Conservation (phyloP, 148 eudicot genomes). For the Oxyria digyna region DNA sequence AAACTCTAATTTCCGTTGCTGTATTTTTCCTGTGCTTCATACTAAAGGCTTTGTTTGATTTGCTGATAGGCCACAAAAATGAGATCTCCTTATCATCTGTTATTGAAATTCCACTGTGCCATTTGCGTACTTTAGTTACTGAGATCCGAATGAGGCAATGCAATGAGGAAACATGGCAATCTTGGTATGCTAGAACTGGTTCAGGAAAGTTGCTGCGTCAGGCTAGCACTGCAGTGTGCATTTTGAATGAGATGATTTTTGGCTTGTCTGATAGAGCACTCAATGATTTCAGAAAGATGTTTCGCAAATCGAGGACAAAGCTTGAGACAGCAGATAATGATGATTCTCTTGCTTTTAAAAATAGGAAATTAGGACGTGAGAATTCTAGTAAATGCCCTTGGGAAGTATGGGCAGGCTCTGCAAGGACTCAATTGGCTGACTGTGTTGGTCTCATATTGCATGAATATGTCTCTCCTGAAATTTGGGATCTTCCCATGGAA, state of each 20-base stretch:
- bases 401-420: conserved; percentile 21
- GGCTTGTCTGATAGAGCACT: conserved; percentile 66
- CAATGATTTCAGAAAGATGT: conserved; percentile 30
- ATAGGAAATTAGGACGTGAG: not conserved
- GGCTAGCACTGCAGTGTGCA: conserved; percentile 76
- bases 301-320: conserved; percentile 21
- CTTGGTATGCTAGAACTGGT: conserved; percentile 64
- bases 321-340: conserved; percentile 17
- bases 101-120: conserved; percentile 64
- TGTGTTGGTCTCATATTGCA: conserved; percentile 67
- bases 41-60: conserved; percentile 12
- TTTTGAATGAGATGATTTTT: conserved; percentile 78
- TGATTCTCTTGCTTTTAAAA: conserved; percentile 9
- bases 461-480: conserved; percentile 66
- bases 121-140: conserved; percentile 52
- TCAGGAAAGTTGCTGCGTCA: conserved; percentile 75
- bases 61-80: conserved; percentile 37
- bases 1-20: not conserved
- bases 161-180: conserved; percentile 63
- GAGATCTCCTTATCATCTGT: conserved; percentile 50
- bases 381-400: conserved; percentile 21
- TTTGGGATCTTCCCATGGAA: conserved; percentile 77
- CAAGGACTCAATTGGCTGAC: conserved; percentile 43
- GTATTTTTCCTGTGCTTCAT: conserved; percentile 8
- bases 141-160: conserved; percentile 56